A percentile compares a stretch with the other conserved stretches of the same genome.
Conservation (phyloP, 805 yeast genomes). For the Candida coleopterorum region DNA sequence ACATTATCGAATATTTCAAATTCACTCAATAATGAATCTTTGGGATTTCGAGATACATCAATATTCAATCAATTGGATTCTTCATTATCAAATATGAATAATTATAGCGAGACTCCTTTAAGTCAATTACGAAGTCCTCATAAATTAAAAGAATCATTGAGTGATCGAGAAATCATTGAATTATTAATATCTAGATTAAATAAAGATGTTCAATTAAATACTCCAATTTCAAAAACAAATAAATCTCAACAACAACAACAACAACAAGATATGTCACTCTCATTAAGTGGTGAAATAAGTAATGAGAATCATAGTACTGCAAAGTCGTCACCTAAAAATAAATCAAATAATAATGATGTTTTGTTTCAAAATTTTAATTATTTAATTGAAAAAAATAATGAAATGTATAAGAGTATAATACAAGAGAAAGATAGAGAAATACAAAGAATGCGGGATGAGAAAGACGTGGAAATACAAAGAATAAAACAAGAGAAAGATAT, state of each 20-base stretch:
- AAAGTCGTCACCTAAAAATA: background rate
- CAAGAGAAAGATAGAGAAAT: background rate
- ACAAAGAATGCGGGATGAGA: background rate
- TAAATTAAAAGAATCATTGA: background rate
- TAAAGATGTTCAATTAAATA: background rate
- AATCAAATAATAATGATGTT: background rate
- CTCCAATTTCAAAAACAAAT: background rate
- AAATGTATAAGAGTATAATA: background rate
- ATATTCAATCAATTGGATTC: constrained; percentile 1
- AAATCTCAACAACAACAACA: too few relatives aligned
- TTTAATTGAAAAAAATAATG: background rate
- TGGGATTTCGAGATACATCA: background rate
- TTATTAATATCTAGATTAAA: background rate
- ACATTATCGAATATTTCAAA: background rate
- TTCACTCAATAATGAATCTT: background rate
- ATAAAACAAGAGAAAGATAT: background rate
- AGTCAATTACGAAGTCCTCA: background rate
- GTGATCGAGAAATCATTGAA: background rate
- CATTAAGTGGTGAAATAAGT: background rate
- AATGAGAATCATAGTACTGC: constrained; percentile 1
- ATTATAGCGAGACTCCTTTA: background rate
- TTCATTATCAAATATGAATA: background rate
- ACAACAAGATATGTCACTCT: background rate
- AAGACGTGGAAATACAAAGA: background rate
- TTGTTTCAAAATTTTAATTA: background rate